A percentile compares a stretch with the other conserved stretches of the same genome.
Conservation (phyloP, 768 basidiomycete genomes). For the Chalciporus pseudorubinellus region DNA sequence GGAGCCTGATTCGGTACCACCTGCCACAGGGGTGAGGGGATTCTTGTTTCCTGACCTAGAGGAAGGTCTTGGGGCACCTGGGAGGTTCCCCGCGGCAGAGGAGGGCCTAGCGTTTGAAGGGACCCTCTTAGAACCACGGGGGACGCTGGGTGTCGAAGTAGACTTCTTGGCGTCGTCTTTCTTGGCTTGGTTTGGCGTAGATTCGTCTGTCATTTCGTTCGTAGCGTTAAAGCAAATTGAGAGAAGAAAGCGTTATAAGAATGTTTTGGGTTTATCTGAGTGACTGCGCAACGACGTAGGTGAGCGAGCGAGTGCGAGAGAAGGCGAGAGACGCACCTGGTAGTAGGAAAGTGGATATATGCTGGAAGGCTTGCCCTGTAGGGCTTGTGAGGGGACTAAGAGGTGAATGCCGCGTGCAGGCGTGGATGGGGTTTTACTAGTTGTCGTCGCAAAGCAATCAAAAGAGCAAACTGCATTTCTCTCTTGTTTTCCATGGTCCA, state of each 20-base stretch:
- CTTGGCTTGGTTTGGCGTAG: conserved; percentile 48
- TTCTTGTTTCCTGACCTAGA: conserved; percentile 71
- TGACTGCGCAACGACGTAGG: conserved; percentile 33
- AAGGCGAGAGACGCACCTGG: conserved; percentile 37
- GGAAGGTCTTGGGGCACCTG: conserved; percentile 54
- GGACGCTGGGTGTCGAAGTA: conserved; percentile 40
- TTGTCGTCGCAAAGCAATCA: conserved; percentile 40
- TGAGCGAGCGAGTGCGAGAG: conserved; percentile 11
- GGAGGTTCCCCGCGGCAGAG: conserved; percentile 41
- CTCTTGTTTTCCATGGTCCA: conserved; percentile 14
- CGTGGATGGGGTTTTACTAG: conserved; percentile 48
- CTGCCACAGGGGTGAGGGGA: conserved; percentile 33
- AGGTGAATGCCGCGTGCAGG: conserved; percentile 54
- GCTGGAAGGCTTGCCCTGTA: conserved; percentile 80
- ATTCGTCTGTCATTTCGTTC: conserved; percentile 89
- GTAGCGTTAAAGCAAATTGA: conserved; percentile 50
- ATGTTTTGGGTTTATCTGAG: conserved; percentile 52
- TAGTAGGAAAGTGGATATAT: conserved; percentile 40
- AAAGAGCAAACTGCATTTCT: too few relatives aligned
- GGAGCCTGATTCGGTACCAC: conserved; percentile 62
- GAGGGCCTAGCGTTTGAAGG: conserved; percentile 43
- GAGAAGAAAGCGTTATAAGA: conserved; percentile 31
- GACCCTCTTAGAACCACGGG: conserved; percentile 59
- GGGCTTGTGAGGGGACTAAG: conserved; percentile 76
- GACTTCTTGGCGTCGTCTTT: conserved; percentile 72